Conservation (phyloP, 441 rosid genomes). For the Theobroma grandiflorum region DNA sequence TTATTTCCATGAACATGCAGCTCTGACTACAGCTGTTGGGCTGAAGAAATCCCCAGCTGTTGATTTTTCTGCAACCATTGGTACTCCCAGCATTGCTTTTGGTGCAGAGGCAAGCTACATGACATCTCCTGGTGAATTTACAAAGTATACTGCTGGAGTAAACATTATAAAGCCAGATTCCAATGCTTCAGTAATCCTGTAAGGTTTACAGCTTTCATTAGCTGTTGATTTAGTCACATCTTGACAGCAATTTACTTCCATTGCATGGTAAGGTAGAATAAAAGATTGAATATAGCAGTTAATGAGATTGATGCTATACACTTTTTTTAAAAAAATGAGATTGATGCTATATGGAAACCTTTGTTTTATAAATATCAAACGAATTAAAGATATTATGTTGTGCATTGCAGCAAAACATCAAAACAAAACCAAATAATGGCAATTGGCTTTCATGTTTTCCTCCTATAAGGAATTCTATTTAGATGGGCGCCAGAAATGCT, state of each 20-base stretch:
- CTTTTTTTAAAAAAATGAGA: too few relatives aligned
- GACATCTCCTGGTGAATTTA: slow-evolving; percentile 41
- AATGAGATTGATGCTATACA: background rate
- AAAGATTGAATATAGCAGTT: background rate
- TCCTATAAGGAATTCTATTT: background rate
- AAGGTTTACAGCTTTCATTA: slow-evolving; percentile 30
- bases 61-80: slow-evolving; percentile 57
- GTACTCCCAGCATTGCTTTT: slow-evolving; percentile 56
- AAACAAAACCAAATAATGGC: background rate
- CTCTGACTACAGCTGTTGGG: slow-evolving; percentile 45
- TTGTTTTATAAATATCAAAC: background rate
- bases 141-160: slow-evolving; percentile 55
- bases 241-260: background rate
- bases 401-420: background rate
- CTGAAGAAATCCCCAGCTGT: slow-evolving; percentile 49
- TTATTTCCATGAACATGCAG: slow-evolving; percentile 58
- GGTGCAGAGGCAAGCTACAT: slow-evolving; percentile 58
- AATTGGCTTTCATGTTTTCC: background rate
- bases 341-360: background rate
- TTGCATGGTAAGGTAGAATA: background rate
- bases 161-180: slow-evolving; percentile 45
- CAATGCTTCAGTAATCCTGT: slow-evolving; percentile 50
- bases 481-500: background rate
- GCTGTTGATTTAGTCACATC: background rate
- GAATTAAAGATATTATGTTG: background rate